Evolutionary conservation across 352 stramenopile species (phyloP).

Genomic region (Pythium chondricola): DNA sequence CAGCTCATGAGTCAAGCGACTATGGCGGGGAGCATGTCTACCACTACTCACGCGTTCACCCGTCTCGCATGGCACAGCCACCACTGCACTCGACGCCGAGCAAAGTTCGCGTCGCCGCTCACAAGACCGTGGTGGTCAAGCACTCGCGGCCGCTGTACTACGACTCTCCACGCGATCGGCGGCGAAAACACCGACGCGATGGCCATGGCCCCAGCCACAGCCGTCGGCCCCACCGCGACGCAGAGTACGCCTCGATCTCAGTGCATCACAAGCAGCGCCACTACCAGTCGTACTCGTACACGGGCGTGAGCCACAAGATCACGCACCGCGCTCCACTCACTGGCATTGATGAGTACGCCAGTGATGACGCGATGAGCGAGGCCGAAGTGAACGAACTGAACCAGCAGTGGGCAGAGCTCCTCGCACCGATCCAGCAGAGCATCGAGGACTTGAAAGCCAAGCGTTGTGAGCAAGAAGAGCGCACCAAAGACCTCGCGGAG

Average conservation of each 20-base stretch:
- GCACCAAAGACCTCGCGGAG: conserved; percentile 37
- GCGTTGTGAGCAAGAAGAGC: conserved; percentile 22
- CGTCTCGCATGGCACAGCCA: too few species aligned
- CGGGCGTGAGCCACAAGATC: not conserved
- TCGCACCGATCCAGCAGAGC: conserved; percentile 22
- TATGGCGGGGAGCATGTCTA: conserved; percentile 2
- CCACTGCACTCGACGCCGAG: not conserved
- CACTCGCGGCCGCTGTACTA: not conserved
- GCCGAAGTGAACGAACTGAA: not conserved
- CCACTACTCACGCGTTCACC: not conserved
- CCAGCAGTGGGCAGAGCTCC: conserved; percentile 9
- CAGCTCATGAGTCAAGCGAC: conserved; percentile 10
- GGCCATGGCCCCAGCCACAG: not conserved
- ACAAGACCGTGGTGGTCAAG: conserved; percentile 15
- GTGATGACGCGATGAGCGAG: not conserved
- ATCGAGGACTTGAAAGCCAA: conserved; percentile 34
- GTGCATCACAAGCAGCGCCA: conserved; percentile 12
- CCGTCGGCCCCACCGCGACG: not conserved
- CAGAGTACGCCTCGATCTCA: not conserved
- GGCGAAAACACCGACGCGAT: not conserved
- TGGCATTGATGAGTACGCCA: not conserved
- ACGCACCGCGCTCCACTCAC: conserved; percentile 1
- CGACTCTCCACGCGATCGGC: conserved; percentile 4
- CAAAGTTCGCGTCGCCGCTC: conserved; percentile 12
- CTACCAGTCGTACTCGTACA: conserved; percentile 7